phyloP scores from a whole-genome alignment of 1,139 yeast species.

The Debaryomyces robertsiae region DNA sequence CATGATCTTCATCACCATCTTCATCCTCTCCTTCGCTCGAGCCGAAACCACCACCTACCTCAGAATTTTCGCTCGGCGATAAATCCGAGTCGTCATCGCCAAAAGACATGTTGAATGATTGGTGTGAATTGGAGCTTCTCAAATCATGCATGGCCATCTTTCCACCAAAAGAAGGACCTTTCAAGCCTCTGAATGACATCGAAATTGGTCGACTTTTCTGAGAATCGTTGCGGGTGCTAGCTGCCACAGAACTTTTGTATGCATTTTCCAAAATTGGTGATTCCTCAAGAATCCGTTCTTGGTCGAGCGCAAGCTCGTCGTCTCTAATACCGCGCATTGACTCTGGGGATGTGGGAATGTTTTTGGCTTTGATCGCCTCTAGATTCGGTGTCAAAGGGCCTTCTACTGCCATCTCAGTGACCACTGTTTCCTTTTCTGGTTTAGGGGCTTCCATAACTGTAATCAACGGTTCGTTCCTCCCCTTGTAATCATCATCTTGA shows the following conservation, averaged over 20 bases:
- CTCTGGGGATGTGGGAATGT: conserved; percentile 17
- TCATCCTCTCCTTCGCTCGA: conserved; percentile 27
- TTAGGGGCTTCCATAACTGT: neutral
- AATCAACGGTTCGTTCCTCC: neutral
- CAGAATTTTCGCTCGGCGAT: conserved; percentile 22
- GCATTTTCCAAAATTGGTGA: conserved; percentile 31
- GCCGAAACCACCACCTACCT: conserved; percentile 36
- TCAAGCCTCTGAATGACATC: conserved; percentile 67
- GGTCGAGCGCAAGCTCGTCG: conserved; percentile 1
- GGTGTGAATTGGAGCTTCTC: conserved; percentile 44
- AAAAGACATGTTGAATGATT: conserved; percentile 44
- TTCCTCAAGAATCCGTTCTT: conserved; percentile 13
- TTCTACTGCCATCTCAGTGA: conserved; percentile 3
- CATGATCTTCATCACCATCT: conserved; percentile 13
- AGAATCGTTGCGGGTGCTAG: conserved; percentile 17
- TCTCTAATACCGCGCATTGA: conserved; percentile 17
- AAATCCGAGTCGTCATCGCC: conserved; percentile 16
- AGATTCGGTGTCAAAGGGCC: conserved; percentile 19
- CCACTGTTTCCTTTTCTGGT: neutral
- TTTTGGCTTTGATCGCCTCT: conserved; percentile 14
- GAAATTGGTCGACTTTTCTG: conserved; percentile 55
- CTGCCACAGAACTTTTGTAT: conserved; percentile 13
- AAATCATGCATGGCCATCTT: conserved; percentile 32
- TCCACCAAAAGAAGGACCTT: conserved; percentile 56
- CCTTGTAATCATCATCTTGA: conserved; percentile 10